Evolutionary conservation across 352 stramenopile genomes (phyloP), one percentile per base, ranked within the genome.

Genomic region (Peronospora tabacina): DNA sequence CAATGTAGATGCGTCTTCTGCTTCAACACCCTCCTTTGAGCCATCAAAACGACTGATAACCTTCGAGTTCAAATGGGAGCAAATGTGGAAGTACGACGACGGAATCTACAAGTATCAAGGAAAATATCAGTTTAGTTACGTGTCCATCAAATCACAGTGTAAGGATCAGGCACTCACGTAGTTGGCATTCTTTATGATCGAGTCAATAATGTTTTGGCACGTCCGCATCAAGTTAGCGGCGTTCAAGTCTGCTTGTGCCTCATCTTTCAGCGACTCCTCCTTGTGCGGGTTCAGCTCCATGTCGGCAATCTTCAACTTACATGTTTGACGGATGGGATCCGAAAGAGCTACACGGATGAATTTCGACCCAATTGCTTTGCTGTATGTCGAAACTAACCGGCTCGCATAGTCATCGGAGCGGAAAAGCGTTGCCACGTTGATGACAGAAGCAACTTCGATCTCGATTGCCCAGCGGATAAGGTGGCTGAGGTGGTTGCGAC

Each of bases 181-280:
- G 26, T 78, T 46, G 1, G 72, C 67, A 55, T 90, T 84, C 24
- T 65, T 63, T 15, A 90, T 47, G 42, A 94, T 88, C 28, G 77
- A 83, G 43, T 94, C 77, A 15, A 94, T 71, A 30, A 94, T 85
- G 13, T 72, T 59, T 51, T 94, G 83, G 38, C 83, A 94, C 5
- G 78, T 71, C n/a, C 52, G 51, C 83, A 91, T 94, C 16, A 94
- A 58, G 44, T 90, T 92, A 0, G 68, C 66, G 3, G 83, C 83
- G 19, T 92, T 91, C 2, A 51, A 44, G n/a, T 58, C 42, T 2
- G 67, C 58, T 47, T 65, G 62, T 8, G 41, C 39, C 10, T 68
- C 58, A 16, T 76, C 52, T 17, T 69, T 66, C 6, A 77, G 42
- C 17, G 51, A 61, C 44, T 83, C 76, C 12, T 76, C 50, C 46